Percentiles rank a stretch among this genome's conserved stretches.
Conservation (phyloP, 2,329 filamentous ascomycete species). For the Aspergillus sp. region DNA sequence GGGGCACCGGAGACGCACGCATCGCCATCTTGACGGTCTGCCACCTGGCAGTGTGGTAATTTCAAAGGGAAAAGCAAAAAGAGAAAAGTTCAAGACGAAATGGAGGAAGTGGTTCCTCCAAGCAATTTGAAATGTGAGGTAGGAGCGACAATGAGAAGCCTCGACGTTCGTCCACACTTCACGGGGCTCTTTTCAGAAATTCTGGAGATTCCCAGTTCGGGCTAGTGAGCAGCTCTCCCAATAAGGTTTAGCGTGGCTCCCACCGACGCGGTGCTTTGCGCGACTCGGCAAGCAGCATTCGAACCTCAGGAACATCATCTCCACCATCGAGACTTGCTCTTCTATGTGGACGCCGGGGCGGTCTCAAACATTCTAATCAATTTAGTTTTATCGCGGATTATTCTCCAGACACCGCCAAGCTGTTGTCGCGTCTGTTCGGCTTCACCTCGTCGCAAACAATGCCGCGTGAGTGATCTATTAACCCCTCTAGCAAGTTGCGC, state of each 20-base stretch:
- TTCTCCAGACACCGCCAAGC: slow-evolving; percentile 24
- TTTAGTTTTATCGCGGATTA: background rate
- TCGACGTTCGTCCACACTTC: slow-evolving; percentile 19
- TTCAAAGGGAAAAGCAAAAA: slow-evolving; percentile 8
- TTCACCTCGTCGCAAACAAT: slow-evolving; percentile 29
- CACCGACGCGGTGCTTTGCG: slow-evolving; percentile 26
- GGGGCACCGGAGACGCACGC: slow-evolving; percentile 45
- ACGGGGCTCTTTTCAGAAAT: slow-evolving; percentile 30
- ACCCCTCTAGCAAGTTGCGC: background rate
- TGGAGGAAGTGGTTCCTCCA: slow-evolving; percentile 13
- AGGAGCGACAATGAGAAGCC: slow-evolving; percentile 23
- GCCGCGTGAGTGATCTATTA: slow-evolving; percentile 40
- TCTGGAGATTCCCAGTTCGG: slow-evolving; percentile 33
- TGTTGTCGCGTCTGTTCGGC: slow-evolving; percentile 30
- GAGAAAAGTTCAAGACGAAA: slow-evolving; percentile 10
- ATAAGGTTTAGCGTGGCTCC: slow-evolving; percentile 36
- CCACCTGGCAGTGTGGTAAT: slow-evolving; percentile 28
- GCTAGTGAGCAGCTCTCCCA: slow-evolving; percentile 42
- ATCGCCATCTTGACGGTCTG: slow-evolving; percentile 48
- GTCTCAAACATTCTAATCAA: background rate
- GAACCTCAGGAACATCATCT: slow-evolving; percentile 9
- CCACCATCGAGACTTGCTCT: background rate
- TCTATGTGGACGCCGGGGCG: background rate
- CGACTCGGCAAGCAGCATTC: slow-evolving; percentile 19
- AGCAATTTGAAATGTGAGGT: slow-evolving; percentile 17